Evolutionary conservation across 2,329 filamentous ascomycete species (phyloP).

Genomic region (Epichloe baconii): DNA sequence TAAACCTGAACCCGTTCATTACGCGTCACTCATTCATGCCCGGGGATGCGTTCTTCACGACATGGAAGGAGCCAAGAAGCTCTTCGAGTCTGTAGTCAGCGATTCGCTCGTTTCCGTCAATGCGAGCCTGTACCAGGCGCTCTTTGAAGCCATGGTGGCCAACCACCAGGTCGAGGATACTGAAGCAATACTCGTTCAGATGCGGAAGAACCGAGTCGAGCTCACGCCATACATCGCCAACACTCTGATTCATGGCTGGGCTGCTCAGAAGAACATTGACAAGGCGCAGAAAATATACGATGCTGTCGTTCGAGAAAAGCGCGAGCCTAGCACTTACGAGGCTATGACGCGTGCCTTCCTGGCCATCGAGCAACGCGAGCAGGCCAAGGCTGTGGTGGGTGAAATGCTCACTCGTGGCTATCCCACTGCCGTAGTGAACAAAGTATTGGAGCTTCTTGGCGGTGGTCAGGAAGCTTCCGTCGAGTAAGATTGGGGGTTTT

Average conservation of each 20-base stretch:
- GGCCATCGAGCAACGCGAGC: slow-evolving; percentile 63
- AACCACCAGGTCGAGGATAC: slow-evolving; percentile 76
- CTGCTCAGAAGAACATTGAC: slow-evolving; percentile 63
- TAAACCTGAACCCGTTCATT: slow-evolving; percentile 85
- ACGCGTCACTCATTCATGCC: slow-evolving; percentile 88
- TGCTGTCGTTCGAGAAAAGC: slow-evolving; percentile 60
- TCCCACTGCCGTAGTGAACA: slow-evolving; percentile 80
- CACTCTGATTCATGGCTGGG: slow-evolving; percentile 95
- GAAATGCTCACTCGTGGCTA: slow-evolving; percentile 90
- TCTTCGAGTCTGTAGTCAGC: slow-evolving; percentile 70
- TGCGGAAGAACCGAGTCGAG: slow-evolving; percentile 61
- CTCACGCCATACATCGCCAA: slow-evolving; percentile 98
- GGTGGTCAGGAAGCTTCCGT: slow-evolving; percentile 30
- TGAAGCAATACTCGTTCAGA: slow-evolving; percentile 58
- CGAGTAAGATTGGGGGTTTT: slow-evolving; percentile 12
- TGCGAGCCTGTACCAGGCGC: slow-evolving; percentile 83
- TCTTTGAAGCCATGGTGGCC: slow-evolving; percentile 95
- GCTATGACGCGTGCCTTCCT: slow-evolving; percentile 94
- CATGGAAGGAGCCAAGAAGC: slow-evolving; percentile 64
- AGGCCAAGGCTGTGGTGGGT: slow-evolving; percentile 65
- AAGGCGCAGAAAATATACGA: slow-evolving; percentile 73
- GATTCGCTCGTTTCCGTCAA: slow-evolving; percentile 57
- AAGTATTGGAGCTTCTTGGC: slow-evolving; percentile 81
- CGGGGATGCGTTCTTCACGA: slow-evolving; percentile 91
- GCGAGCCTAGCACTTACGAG: slow-evolving; percentile 96